A percentile compares a stretch with the other conserved stretches of the same genome.
Evolutionary conservation across 2,329 filamentous ascomycete genomes (phyloP).

Genomic region (Alternaria gansuensis): DNA sequence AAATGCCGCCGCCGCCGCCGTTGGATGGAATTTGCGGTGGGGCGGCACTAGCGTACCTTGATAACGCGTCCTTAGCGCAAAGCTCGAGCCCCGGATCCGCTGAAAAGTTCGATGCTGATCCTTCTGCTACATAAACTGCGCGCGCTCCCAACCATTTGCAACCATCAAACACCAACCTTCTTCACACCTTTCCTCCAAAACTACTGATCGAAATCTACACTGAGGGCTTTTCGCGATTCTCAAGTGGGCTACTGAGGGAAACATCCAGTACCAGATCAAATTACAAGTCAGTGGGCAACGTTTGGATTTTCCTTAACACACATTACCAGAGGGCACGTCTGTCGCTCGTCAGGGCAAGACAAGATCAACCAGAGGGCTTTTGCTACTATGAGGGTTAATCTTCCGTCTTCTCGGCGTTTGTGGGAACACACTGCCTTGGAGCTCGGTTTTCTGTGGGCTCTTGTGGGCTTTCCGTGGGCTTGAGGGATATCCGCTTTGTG

Average conservation of each 20-base stretch:
- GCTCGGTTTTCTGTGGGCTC: slow-evolving; percentile 57
- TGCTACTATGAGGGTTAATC: slow-evolving; percentile 53
- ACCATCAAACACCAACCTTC: slow-evolving; percentile 30
- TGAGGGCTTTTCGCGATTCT: slow-evolving; percentile 47
- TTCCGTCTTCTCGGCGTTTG: slow-evolving; percentile 60
- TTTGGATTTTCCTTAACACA: slow-evolving; percentile 54
- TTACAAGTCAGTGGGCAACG: slow-evolving; percentile 54
- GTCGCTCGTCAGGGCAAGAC: slow-evolving; percentile 50
- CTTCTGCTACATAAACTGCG: slow-evolving; percentile 26
- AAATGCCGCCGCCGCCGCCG: slow-evolving; percentile 8
- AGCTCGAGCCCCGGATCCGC: slow-evolving; percentile 17
- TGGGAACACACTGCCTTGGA: slow-evolving; percentile 63
- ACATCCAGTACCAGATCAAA: slow-evolving; percentile 45
- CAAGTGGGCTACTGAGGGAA: slow-evolving; percentile 50
- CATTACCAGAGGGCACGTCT: slow-evolving; percentile 46
- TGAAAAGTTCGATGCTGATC: slow-evolving; percentile 29
- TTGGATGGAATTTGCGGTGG: slow-evolving; percentile 14
- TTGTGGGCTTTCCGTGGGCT: slow-evolving; percentile 58
- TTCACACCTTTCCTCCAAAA: slow-evolving; percentile 34
- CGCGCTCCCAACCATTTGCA: slow-evolving; percentile 21
- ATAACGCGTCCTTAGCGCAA: slow-evolving; percentile 12
- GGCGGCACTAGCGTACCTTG: slow-evolving; percentile 14
- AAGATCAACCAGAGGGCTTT: slow-evolving; percentile 53
- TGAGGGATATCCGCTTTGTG: slow-evolving; percentile 53
- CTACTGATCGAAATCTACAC: slow-evolving; percentile 34